A percentile compares a stretch with the other conserved stretches of the same genome.
phyloP scores from a whole-genome alignment of 768 basidiomycete genomes.

The Mycena filopes region DNA sequence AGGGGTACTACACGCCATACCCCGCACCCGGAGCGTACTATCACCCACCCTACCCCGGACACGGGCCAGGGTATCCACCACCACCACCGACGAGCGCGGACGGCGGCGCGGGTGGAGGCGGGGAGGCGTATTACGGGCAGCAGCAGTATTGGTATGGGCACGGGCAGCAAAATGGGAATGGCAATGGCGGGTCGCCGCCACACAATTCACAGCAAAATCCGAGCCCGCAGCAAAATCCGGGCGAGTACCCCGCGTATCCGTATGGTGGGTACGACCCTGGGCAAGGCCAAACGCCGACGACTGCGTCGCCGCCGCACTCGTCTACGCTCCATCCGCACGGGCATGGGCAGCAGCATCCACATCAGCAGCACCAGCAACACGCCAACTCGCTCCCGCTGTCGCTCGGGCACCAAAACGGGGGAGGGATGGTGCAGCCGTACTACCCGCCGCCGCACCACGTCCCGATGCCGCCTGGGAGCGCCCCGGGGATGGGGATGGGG shows the following conservation, averaged over 20 bases:
- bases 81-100: background rate
- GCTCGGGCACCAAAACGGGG: too few relatives aligned
- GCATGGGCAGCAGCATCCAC: too few relatives aligned
- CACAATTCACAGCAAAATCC: constrained; percentile 22
- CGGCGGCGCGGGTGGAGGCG: background rate
- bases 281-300: constrained; percentile 14
- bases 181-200: constrained; percentile 27
- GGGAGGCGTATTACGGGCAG: too few relatives aligned
- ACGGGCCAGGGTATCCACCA: background rate
- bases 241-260: constrained; percentile 24
- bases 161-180: constrained; percentile 38
- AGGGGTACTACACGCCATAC: constrained; percentile 52
- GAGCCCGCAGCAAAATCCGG: constrained; percentile 5
- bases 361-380: too few relatives aligned
- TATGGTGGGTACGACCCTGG: constrained; percentile 4
- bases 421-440: constrained; percentile 12
- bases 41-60: constrained; percentile 44
- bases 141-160: constrained; percentile 17
- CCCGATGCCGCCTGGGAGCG: background rate
- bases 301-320: constrained; percentile 12
- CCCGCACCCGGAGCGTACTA: constrained; percentile 37
- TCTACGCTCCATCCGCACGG: too few relatives aligned
- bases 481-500: too few relatives aligned
- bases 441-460: constrained; percentile 21
- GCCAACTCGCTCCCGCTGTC: too few relatives aligned